phyloP scores from a whole-genome alignment of 2,329 filamentous ascomycete species.

The Colletotrichum tropicale region DNA sequence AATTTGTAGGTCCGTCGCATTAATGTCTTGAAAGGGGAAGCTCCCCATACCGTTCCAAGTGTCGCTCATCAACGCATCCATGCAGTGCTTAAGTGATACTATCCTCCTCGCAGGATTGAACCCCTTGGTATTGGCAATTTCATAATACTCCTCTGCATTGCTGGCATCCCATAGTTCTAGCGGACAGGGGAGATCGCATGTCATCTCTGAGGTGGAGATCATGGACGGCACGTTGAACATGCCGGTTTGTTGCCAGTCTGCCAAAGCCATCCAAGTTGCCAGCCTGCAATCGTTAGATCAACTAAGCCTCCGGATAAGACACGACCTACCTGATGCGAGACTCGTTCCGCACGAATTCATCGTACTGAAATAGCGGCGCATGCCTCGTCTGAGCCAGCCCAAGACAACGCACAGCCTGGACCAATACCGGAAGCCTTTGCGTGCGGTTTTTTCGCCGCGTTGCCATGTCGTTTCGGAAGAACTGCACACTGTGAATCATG shows the following conservation, averaged over 20 bases:
- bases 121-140: neutral
- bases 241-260: slow-evolving; percentile 31
- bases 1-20: slow-evolving; percentile 3
- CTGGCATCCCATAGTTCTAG: slow-evolving; percentile 28
- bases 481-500: slow-evolving; percentile 24
- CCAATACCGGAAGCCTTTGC: slow-evolving; percentile 23
- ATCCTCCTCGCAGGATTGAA: neutral
- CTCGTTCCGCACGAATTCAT: slow-evolving; percentile 22
- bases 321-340: slow-evolving; percentile 23
- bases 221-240: slow-evolving; percentile 26
- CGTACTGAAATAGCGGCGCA: slow-evolving; percentile 5
- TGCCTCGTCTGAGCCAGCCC: slow-evolving; percentile 19
- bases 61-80: slow-evolving; percentile 24
- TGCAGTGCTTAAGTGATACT: slow-evolving; percentile 17
- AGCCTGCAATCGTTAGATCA: slow-evolving; percentile 18
- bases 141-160: slow-evolving; percentile 20
- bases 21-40: slow-evolving; percentile 13
- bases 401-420: slow-evolving; percentile 20
- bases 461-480: slow-evolving; percentile 20
- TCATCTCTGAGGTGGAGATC: slow-evolving; percentile 27
- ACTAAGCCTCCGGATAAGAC: fast-evolving
- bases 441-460: slow-evolving; percentile 8
- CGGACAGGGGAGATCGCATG: slow-evolving; percentile 26
- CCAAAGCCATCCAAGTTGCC: slow-evolving; percentile 25
- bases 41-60: slow-evolving; percentile 11